These are phyloP conservation scores for Hericium coralloides DNA, from an alignment of 768 basidiomycete genomes.

Conservation along the genomic window DNA sequence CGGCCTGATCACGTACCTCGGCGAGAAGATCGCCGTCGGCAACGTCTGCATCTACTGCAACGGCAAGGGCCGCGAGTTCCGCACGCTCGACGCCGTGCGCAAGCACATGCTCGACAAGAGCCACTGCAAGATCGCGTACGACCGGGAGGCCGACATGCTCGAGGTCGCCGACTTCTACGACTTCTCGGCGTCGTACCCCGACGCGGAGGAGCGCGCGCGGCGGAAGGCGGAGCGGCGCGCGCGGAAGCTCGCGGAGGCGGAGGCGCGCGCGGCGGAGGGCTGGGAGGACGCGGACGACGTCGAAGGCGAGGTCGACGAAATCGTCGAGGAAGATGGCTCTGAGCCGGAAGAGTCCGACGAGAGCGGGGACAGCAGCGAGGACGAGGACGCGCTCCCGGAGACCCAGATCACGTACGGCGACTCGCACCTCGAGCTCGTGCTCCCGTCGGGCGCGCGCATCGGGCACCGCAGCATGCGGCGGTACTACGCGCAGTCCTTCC, in stretches of 20 bases:
- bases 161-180: slow-evolving; percentile 93
- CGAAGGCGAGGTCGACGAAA: slow-evolving; percentile 21
- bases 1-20: slow-evolving; percentile 79
- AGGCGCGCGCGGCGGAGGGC: too few species aligned
- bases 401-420: slow-evolving; percentile 69
- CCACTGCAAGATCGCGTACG: slow-evolving; percentile 95
- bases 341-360: slow-evolving; percentile 26
- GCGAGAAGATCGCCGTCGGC: slow-evolving; percentile 88
- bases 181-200: slow-evolving; percentile 75
- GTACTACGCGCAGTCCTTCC: slow-evolving; percentile 82
- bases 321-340: slow-evolving; percentile 24
- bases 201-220: slow-evolving; percentile 24
- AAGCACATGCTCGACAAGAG: slow-evolving; percentile 95
- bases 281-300: slow-evolving; percentile 26
- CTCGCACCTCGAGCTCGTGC: slow-evolving; percentile 76
- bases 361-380: slow-evolving; percentile 28
- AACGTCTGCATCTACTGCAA: slow-evolving; percentile 93
- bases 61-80: slow-evolving; percentile 72
- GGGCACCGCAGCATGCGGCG: slow-evolving; percentile 83
- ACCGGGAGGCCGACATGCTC: slow-evolving; percentile 66
- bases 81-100: slow-evolving; percentile 77
- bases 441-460: slow-evolving; percentile 88
- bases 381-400: slow-evolving; percentile 36
- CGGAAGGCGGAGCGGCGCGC: slow-evolving; percentile 6
- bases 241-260: slow-evolving; percentile 7